A percentile compares a stretch with the other conserved stretches of the same genome.
Evolutionary conservation across 2,329 filamentous ascomycete species (phyloP).

Genomic region (Aspergillus sp.): DNA sequence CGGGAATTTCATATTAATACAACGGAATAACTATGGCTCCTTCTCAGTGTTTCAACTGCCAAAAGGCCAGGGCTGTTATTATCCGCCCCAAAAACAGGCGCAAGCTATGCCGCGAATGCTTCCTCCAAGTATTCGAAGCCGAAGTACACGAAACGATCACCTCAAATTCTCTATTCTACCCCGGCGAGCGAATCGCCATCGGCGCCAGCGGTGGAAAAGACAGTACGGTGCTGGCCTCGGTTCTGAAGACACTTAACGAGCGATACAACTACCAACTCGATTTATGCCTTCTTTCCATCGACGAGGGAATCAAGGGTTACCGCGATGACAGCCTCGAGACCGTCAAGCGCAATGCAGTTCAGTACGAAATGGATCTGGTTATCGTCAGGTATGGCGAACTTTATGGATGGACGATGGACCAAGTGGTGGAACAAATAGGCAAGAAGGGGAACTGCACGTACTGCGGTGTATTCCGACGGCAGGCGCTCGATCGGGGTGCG

Average conservation of each 20-base stretch:
- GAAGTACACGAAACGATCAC: constrained; percentile 93
- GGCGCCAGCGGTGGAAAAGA: constrained; percentile 97
- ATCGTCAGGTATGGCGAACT: constrained; percentile 92
- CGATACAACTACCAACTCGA: constrained; percentile 83
- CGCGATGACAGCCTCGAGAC: constrained; percentile 94
- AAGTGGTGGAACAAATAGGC: constrained; percentile 92
- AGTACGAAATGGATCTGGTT: constrained; percentile 88
- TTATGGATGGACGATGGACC: constrained; percentile 99
- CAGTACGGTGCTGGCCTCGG: constrained; percentile 90
- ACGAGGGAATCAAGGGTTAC: constrained; percentile 97
- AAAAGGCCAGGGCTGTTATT: constrained; percentile 76
- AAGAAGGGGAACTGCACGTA: constrained; percentile 99
- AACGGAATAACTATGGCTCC: constrained; percentile 64
- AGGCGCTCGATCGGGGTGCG: constrained; percentile 89
- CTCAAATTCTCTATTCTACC: constrained; percentile 74
- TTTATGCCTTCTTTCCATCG: constrained; percentile 83
- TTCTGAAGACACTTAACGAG: constrained; percentile 92
- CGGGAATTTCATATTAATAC: neutral
- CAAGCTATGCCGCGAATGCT: constrained; percentile 88
- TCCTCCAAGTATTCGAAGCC: constrained; percentile 81
- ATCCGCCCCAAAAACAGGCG: constrained; percentile 93
- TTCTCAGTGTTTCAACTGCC: constrained; percentile 72
- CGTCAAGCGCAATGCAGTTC: constrained; percentile 86
- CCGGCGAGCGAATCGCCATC: constrained; percentile 85
- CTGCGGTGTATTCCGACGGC: constrained; percentile 91